A percentile compares a stretch with the other conserved stretches of the same genome.
Evolutionary conservation across 805 yeast genomes (phyloP).

Genomic region (Trichomonascus vanleenenianus): DNA sequence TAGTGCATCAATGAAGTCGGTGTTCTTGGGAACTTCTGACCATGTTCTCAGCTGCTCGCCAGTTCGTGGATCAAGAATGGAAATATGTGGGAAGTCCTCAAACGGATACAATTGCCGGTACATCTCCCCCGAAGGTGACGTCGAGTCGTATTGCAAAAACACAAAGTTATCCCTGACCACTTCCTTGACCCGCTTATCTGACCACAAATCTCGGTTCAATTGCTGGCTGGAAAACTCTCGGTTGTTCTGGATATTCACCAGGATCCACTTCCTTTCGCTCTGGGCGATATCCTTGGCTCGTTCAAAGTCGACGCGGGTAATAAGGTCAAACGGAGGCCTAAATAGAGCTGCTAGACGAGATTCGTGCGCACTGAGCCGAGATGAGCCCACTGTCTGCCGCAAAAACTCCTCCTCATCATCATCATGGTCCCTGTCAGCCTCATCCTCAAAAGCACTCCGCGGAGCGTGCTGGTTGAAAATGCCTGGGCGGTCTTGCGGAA

Average conservation of each 20-base stretch:
- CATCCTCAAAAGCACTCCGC: constrained; percentile 24
- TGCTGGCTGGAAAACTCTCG: constrained; percentile 84
- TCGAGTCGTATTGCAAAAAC: constrained; percentile 78
- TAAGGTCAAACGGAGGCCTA: constrained; percentile 90
- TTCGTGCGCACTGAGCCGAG: constrained; percentile 44
- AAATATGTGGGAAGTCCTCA: constrained; percentile 74
- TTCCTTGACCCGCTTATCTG: constrained; percentile 54
- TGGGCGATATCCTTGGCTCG: constrained; percentile 65
- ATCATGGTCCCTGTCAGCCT: constrained; percentile 35
- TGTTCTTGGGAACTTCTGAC: constrained; percentile 52
- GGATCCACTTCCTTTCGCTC: constrained; percentile 63
- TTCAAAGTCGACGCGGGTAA: constrained; percentile 60
- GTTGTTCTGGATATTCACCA: constrained; percentile 81
- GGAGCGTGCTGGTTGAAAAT: constrained; percentile 46
- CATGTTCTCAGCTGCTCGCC: constrained; percentile 82
- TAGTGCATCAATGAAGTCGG: constrained; percentile 58
- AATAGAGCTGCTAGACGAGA: constrained; percentile 73
- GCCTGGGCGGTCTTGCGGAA: constrained; percentile 20
- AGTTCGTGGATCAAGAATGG: constrained; percentile 89
- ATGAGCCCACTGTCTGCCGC: constrained; percentile 16
- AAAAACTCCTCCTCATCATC: constrained; percentile 22
- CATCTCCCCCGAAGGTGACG: constrained; percentile 63
- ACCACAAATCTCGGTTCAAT: constrained; percentile 91
- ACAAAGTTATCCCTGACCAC: constrained; percentile 61
- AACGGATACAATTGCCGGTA: constrained; percentile 70